Conservation (phyloP, 2,329 filamentous ascomycete genomes). For the Fusarium camptoceras region DNA sequence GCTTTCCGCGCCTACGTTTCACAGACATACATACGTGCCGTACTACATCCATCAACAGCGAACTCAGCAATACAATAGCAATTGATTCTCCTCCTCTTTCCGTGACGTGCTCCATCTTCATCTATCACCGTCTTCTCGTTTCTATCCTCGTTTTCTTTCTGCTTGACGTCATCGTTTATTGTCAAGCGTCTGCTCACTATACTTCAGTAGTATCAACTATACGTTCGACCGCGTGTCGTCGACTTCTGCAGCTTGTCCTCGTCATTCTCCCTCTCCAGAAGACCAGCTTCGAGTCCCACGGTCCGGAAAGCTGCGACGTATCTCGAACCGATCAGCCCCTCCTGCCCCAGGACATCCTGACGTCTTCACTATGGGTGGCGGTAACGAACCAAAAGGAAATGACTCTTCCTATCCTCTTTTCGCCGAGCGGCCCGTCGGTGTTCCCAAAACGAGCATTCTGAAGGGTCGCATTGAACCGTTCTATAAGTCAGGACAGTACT, state of each 20-base stretch:
- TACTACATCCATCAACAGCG: conserved; percentile 7
- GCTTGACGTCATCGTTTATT: conserved; percentile 20
- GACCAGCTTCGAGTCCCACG: conserved; percentile 32
- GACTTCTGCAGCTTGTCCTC: conserved; percentile 42
- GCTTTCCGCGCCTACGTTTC: conserved; percentile 25
- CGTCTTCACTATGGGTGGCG: conserved; percentile 63
- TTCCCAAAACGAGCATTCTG: conserved; percentile 88
- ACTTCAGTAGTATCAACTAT: conserved; percentile 37
- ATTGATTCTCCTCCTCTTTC: conserved; percentile 6
- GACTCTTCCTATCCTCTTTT: conserved; percentile 63
- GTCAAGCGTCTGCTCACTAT: conserved; percentile 37
- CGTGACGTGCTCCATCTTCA: conserved; percentile 1
- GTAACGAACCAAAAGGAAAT: conserved; percentile 57
- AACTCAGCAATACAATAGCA: conserved; percentile 20
- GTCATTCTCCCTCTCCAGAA: conserved; percentile 41
- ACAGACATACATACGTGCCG: conserved; percentile 19
- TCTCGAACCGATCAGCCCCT: conserved; percentile 55
- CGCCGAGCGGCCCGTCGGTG: conserved; percentile 70
- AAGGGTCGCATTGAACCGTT: conserved; percentile 85
- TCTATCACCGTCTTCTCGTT: conserved; percentile 8
- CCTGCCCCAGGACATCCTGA: conserved; percentile 49
- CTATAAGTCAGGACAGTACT: conserved; percentile 82
- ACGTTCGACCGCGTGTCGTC: conserved; percentile 43
- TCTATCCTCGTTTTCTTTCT: neutral
- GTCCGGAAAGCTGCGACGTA: conserved; percentile 46